Percentiles rank a stretch among this genome's conserved stretches.
Conservation (phyloP, 208 protist genomes). For the Zelonia costaricensis region DNA sequence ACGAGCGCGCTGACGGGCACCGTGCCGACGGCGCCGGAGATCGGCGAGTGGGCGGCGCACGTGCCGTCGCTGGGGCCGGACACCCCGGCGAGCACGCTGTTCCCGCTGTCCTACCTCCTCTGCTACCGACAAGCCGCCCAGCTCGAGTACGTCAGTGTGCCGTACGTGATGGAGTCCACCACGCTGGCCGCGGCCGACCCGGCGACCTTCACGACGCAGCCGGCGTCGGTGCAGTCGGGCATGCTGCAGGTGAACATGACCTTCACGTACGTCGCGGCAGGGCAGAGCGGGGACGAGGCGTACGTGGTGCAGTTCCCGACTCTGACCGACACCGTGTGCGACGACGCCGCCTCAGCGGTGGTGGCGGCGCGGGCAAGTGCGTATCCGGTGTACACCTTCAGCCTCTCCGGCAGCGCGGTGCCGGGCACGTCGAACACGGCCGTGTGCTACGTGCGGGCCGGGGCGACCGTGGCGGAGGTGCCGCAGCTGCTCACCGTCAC, state of each 20-base stretch:
- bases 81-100: conserved; percentile 40
- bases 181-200: conserved; percentile 47
- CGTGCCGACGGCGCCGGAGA: background rate
- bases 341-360: conserved; percentile 39
- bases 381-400: conserved; percentile 63
- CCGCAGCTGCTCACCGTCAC: conserved; percentile 65
- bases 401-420: conserved; percentile 39
- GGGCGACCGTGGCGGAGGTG: conserved; percentile 83
- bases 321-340: conserved; percentile 76
- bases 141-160: conserved; percentile 79
- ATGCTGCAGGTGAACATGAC: conserved; percentile 58
- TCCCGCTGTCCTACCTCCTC: conserved; percentile 69
- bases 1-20: conserved; percentile 31
- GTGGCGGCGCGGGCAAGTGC: conserved; percentile 31
- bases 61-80: conserved; percentile 84
- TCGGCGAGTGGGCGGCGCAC: conserved; percentile 55
- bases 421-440: conserved; percentile 41
- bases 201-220: conserved; percentile 52
- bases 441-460: conserved; percentile 73
- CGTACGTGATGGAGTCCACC: conserved; percentile 16
- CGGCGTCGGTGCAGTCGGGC: conserved; percentile 45
- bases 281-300: conserved; percentile 52
- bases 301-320: conserved; percentile 72
- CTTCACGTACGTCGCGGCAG: conserved; percentile 41
- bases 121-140: conserved; percentile 80